phyloP scores from a whole-genome alignment of 2,329 filamentous ascomycete species.

The Nemania sp. region DNA sequence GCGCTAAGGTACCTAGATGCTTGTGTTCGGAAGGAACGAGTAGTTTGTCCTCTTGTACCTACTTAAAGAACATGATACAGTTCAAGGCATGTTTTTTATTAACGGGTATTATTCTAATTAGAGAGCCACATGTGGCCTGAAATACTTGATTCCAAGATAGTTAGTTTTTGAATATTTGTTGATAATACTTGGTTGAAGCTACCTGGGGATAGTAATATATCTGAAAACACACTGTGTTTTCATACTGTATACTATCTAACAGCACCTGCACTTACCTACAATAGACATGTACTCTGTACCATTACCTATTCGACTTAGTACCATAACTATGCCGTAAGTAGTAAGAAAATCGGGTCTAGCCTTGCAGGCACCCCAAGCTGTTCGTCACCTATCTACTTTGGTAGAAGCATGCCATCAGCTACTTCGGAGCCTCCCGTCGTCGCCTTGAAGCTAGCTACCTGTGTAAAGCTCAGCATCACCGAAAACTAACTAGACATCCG shows the following conservation, averaged over 20 bases:
- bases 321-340: not conserved
- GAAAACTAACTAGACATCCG: constrained; percentile 1
- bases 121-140: too few relatives aligned
- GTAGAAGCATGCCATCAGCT: not conserved
- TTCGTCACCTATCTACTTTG: constrained; percentile 40
- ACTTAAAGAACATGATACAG: too few relatives aligned
- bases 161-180: too few relatives aligned
- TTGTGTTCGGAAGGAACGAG: too few relatives aligned
- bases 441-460: constrained; percentile 22
- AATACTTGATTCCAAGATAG: too few relatives aligned
- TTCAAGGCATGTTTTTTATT: too few relatives aligned
- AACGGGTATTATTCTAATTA: too few relatives aligned
- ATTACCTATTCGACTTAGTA: not conserved
- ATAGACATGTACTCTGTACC: too few relatives aligned
- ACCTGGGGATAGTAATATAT: not conserved
- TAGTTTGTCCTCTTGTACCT: too few relatives aligned
- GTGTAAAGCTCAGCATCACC: constrained; percentile 7
- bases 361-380: constrained; percentile 43
- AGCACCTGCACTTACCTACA: too few relatives aligned
- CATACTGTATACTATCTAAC: not conserved
- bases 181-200: too few relatives aligned
- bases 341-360: constrained; percentile 34
- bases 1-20: too few relatives aligned
- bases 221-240: not conserved
- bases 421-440: constrained; percentile 22